Percentiles rank a stretch among this genome's conserved stretches.
These are phyloP conservation scores for Iberis pinnata DNA, from an alignment of 345 rosid genomes.

Conservation along the genomic window DNA sequence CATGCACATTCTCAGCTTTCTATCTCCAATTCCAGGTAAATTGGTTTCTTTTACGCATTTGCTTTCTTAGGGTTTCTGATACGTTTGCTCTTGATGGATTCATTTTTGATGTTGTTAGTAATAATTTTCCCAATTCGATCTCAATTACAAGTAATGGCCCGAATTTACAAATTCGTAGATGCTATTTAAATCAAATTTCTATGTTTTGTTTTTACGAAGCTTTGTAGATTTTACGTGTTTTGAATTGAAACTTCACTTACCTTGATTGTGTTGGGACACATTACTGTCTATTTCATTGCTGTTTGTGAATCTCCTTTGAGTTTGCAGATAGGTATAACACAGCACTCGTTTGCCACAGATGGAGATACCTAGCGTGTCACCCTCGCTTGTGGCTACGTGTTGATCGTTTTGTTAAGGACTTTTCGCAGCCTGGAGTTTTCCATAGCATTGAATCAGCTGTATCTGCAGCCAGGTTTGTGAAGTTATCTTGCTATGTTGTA, in stretches of 20 bases:
- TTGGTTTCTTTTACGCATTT: not conserved
- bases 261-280: not conserved
- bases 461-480: constrained; percentile 81
- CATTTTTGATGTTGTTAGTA: not conserved
- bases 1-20: constrained; percentile 95
- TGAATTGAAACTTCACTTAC: not conserved
- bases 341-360: constrained; percentile 99
- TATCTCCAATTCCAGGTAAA: constrained; percentile 83
- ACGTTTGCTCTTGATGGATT: not conserved
- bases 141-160: not conserved
- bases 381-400: constrained; percentile 95
- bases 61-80: not conserved
- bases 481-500: constrained; percentile 3
- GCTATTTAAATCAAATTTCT: not conserved
- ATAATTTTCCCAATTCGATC: too few relatives aligned
- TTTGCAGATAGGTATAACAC: constrained; percentile 99
- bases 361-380: constrained; percentile 88
- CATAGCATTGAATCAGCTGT: constrained; percentile 68
- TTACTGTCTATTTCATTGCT: constrained; percentile 20
- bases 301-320: constrained; percentile 48
- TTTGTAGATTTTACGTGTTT: constrained; percentile 3
- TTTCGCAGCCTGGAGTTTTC: constrained; percentile 61
- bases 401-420: constrained; percentile 57
- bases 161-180: not conserved
- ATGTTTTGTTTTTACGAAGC: not conserved